Evolutionary conservation across 108 stramenopile species (phyloP), one percentile per base, ranked within the genome.

Genomic region (Cylindrotheca closterium): DNA sequence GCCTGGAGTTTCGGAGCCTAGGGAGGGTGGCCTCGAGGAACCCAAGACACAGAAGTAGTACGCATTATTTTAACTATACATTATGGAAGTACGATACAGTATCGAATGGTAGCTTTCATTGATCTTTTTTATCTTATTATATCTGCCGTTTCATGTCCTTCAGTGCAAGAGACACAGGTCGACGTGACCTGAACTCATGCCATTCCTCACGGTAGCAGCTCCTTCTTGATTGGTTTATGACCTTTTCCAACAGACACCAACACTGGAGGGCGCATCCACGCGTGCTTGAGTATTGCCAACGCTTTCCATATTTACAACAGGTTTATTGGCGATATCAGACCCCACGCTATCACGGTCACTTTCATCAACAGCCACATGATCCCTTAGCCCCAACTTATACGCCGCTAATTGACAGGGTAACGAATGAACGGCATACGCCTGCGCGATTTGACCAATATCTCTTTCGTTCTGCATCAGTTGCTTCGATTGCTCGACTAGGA

Each of bases 401-500:
- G 59, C 59, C 21, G 33, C 30, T 22, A 22, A 24, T 34, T 60
- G 23, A 21, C 59, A 46, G 1, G 18, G 42, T 15, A 25, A 21
- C 19, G 59, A 33, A 4, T 42, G 17, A 15, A 60, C 8, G 8
- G 7, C 17, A 25, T 60, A 60, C n/a, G 33, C 33, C 10, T 60
- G 37, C 1, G 59, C 59, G 1, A 60, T n/a, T 42, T 25, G 19
- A 21, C 46, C 59, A 19, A 23, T 19, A 23, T 60, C 46, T 60
- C 26, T 42, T 15, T 47, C 46, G 19, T 42, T 32, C 19, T 60
- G 42, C n/a, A 47, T n/a, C 21, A 46, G 42, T 42, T 60, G 59
- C 34, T 46, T 21, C 21, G 30, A 34, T 25, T 60, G 59, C 3
- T 60, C 59, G 21, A 46, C 45, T 3, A 60, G 19, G 7, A 60